Conservation (phyloP, 2,329 filamentous ascomycete species). For the Phaeoacremonium minimum region DNA sequence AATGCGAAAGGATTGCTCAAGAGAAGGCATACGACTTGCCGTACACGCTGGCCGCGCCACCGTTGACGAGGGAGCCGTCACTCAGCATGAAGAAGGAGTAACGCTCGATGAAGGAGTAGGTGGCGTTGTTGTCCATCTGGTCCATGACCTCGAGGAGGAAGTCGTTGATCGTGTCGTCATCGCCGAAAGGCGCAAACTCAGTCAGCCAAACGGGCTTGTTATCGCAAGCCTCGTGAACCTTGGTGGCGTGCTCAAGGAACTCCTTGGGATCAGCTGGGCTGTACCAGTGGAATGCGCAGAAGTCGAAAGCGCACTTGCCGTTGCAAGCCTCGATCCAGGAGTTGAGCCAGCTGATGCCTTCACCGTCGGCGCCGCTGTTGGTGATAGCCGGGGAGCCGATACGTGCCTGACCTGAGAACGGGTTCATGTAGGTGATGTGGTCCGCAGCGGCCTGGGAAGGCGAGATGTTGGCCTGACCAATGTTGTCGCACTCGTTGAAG, state of each 20-base stretch:
- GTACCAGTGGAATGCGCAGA: constrained; percentile 64
- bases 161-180: constrained; percentile 28
- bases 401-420: constrained; percentile 44
- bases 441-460: constrained; percentile 45
- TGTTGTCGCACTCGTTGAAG: constrained; percentile 70
- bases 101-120: constrained; percentile 44
- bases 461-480: constrained; percentile 53
- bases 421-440: constrained; percentile 52
- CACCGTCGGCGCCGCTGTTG: constrained; percentile 45
- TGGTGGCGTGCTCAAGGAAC: constrained; percentile 50
- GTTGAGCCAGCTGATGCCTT: constrained; percentile 54
- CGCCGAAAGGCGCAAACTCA: constrained; percentile 55
- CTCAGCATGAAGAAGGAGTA: constrained; percentile 56
- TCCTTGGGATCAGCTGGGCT: constrained; percentile 38
- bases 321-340: constrained; percentile 48
- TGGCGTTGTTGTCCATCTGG: constrained; percentile 39
- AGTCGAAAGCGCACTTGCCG: constrained; percentile 50
- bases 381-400: constrained; percentile 59
- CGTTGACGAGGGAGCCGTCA: constrained; percentile 34
- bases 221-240: constrained; percentile 39
- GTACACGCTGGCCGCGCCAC: constrained; percentile 34
- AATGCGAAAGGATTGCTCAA: constrained; percentile 12
- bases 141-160: constrained; percentile 48
- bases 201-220: constrained; percentile 57
- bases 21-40: constrained; percentile 45